phyloP scores from a whole-genome alignment of 768 basidiomycete genomes.

The Leccinum obscurum region DNA sequence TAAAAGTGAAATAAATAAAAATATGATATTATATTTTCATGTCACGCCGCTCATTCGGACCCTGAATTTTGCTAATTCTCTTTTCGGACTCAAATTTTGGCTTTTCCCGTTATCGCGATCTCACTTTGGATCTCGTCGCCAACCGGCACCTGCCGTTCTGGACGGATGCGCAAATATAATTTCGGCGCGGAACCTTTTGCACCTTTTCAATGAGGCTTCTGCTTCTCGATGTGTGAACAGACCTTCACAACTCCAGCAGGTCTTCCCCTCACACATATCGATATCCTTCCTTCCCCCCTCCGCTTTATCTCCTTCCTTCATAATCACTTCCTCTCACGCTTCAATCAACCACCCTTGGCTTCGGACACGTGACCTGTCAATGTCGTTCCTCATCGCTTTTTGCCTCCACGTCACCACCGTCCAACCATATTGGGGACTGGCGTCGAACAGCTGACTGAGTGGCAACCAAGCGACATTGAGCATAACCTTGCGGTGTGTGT shows the following conservation, averaged over 20 bases:
- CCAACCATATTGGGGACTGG: not conserved
- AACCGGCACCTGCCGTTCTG: slow-evolving; percentile 30
- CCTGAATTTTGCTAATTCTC: slow-evolving; percentile 33
- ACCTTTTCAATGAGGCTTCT: slow-evolving; percentile 9
- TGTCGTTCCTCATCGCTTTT: not conserved
- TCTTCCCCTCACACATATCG: slow-evolving; percentile 15
- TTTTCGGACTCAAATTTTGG: slow-evolving; percentile 32
- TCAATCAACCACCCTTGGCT: slow-evolving; percentile 10
- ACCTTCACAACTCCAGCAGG: not conserved
- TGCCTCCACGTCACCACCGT: slow-evolving; percentile 15
- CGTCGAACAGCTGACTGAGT: slow-evolving; percentile 12
- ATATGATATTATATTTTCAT: slow-evolving; percentile 25
- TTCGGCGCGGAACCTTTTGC: slow-evolving; percentile 34
- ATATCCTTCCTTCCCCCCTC: slow-evolving; percentile 7
- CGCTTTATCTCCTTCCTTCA: not conserved
- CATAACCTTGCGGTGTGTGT: slow-evolving; percentile 18
- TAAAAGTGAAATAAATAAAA: slow-evolving; percentile 28
- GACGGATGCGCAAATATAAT: slow-evolving; percentile 29
- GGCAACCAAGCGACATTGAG: slow-evolving; percentile 16
- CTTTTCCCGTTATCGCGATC: slow-evolving; percentile 36
- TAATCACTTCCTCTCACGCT: not conserved
- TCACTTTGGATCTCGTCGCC: slow-evolving; percentile 29
- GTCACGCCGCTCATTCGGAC: slow-evolving; percentile 31
- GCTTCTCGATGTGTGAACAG: slow-evolving; percentile 21
- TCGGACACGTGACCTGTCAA: slow-evolving; percentile 30